Base-by-base conservation (phyloP, 768 basidiomycete genomes). In the Suillus brevipes region DNA sequence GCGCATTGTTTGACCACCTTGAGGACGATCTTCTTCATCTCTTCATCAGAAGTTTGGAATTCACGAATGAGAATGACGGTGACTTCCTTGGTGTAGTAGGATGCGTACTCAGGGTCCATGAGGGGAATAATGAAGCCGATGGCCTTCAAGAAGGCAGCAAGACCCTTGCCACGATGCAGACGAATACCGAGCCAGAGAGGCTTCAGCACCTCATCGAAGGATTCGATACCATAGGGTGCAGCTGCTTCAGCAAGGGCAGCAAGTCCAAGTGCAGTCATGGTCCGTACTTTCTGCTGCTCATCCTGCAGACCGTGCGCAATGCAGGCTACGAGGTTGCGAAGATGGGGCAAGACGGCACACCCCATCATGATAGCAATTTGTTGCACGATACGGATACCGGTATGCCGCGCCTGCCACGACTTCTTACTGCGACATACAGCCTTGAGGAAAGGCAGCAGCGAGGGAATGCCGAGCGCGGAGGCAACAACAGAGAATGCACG, bases 321-420 rank as follows among this genome's bases (percentile, higher is more conserved):
- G 68, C 97, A 95, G 66, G 96, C 94, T 31, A 99, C 97, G 52
- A 99, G 83, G 72, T 98, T 99, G 58, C 96, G 91, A 47, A 99
- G 83, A 78, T 99, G 97, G 18, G 97, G 97, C 2, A 99, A 85
- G 28, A 99, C 95, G 20, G 97, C 97, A 70, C 97, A 99, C 20
- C 97, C 97, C 96, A 99, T 99, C 96, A 99, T 98, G 73, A 98
- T 97, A 23, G 97, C 97, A 60, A 99, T 99, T 77, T 99, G 97
- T 78, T 99, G 97, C 13, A 99, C 95, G 68, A 99, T 99, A 72
- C 97, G 95, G 72, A 99, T 99, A 78, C 97, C 97, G 5, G 97
- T 99, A 77, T 99, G 97, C 65, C 97, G 89, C 10, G 97, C 97
- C 78, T 99, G 97, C 97, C 97, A 99, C 10, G 96, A 99, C 80